phyloP scores from a whole-genome alignment of 2,329 filamentous ascomycete genomes.

The Colletotrichum tamarilloi region DNA sequence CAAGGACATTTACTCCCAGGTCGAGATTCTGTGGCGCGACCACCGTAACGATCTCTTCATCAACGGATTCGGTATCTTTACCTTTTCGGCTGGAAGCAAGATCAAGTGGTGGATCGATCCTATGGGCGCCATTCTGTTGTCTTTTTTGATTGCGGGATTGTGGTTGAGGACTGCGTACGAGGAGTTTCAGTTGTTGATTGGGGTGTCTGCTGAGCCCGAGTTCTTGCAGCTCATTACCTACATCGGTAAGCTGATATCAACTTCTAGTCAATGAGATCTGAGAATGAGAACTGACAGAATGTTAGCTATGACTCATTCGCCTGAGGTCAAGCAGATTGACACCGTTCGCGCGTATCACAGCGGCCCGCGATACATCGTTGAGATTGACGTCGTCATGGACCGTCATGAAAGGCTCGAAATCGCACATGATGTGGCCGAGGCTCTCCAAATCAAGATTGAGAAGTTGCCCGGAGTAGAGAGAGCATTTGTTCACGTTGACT shows the following conservation, averaged over 20 bases:
- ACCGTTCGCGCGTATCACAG: conserved; percentile 95
- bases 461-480: conserved; percentile 90
- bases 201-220: conserved; percentile 85
- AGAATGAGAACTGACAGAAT: neutral
- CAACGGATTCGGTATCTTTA: conserved; percentile 93
- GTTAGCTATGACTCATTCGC: conserved; percentile 81
- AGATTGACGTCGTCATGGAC: conserved; percentile 97
- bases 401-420: conserved; percentile 76
- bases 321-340: conserved; percentile 85
- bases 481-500: conserved; percentile 97
- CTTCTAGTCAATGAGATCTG: too few species aligned
- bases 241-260: conserved; percentile 68
- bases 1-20: conserved; percentile 90
- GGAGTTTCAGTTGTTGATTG: conserved; percentile 92
- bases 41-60: conserved; percentile 98
- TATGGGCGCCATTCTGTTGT: conserved; percentile 87
- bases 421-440: conserved; percentile 94
- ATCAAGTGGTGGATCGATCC: conserved; percentile 96
- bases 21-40: conserved; percentile 94
- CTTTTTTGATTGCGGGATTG: conserved; percentile 78
- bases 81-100: conserved; percentile 90
- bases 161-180: conserved; percentile 89
- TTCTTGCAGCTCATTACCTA: conserved; percentile 96
- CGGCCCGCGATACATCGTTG: conserved; percentile 88
- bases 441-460: conserved; percentile 93